These are phyloP conservation scores for Lipomyces anomalus DNA, from an alignment of 805 yeast species.

Conservation along the genomic window DNA sequence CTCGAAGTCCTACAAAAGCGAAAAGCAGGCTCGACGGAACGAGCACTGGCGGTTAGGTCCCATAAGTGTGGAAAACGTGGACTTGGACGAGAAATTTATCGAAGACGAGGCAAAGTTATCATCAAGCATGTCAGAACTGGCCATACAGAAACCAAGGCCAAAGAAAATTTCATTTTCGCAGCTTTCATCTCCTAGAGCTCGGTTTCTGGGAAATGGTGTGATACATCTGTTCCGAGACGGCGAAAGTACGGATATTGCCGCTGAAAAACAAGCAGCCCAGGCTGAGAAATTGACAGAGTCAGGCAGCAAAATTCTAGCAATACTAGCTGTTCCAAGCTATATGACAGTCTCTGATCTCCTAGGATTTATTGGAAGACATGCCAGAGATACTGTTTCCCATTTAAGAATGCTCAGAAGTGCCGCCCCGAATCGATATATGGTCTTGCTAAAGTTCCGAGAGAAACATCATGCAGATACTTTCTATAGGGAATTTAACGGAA, in stretches of 20 bases:
- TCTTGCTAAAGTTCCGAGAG: slow-evolving; percentile 64
- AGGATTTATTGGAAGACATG: slow-evolving; percentile 68
- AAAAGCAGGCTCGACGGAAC: not conserved
- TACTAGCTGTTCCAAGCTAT: slow-evolving; percentile 81
- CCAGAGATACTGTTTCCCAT: slow-evolving; percentile 55
- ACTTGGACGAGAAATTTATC: slow-evolving; percentile 15
- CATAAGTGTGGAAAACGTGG: slow-evolving; percentile 21
- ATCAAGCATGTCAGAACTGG: slow-evolving; percentile 5
- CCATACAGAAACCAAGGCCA: not conserved
- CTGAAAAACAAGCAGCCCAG: slow-evolving; percentile 11
- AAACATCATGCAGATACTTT: slow-evolving; percentile 55
- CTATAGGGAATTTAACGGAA: slow-evolving; percentile 62
- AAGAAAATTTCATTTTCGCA: slow-evolving; percentile 19
- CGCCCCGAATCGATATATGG: slow-evolving; percentile 65
- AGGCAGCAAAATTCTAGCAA: slow-evolving; percentile 53
- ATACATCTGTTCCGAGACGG: slow-evolving; percentile 58
- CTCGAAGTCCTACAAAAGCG: too few species aligned
- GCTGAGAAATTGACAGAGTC: slow-evolving; percentile 23
- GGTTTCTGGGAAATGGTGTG: slow-evolving; percentile 66
- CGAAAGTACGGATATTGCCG: slow-evolving; percentile 33
- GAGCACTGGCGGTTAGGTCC: slow-evolving; percentile 19
- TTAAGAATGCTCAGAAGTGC: slow-evolving; percentile 65
- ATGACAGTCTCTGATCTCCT: slow-evolving; percentile 78
- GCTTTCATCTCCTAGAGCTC: slow-evolving; percentile 48
- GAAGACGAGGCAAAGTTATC: slow-evolving; percentile 23